Evolutionary conservation across 495 filamentous ascomycete genomes (phyloP).

Genomic region (Tuber melanosporum): DNA sequence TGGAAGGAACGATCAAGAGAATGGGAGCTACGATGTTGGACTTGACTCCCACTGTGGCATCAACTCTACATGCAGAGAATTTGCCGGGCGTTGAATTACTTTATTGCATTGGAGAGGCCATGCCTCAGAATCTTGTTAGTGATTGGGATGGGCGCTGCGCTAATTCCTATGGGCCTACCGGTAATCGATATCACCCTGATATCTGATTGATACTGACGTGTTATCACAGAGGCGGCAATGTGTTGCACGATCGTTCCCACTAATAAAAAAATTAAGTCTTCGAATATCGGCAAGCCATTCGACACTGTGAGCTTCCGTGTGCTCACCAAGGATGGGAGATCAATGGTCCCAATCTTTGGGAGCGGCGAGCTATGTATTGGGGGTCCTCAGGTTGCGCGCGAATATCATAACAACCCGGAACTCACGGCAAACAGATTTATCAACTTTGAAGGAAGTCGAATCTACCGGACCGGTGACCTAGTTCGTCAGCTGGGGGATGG

Average conservation of each 20-base stretch:
- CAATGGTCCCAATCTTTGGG: slow-evolving; percentile 34
- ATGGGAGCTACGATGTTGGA: slow-evolving; percentile 43
- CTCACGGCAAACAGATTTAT: slow-evolving; percentile 44
- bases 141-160: slow-evolving; percentile 55
- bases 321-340: slow-evolving; percentile 17
- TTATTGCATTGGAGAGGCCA: slow-evolving; percentile 50
- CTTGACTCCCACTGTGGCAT: slow-evolving; percentile 46
- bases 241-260: slow-evolving; percentile 40
- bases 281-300: slow-evolving; percentile 41
- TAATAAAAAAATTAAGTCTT: slow-evolving; percentile 22
- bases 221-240: slow-evolving; percentile 37
- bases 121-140: slow-evolving; percentile 50
- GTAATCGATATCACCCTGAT: slow-evolving; percentile 14
- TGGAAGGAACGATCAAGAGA: slow-evolving; percentile 38
- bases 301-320: slow-evolving; percentile 35
- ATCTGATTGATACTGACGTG: slow-evolving; percentile 11
- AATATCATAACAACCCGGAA: slow-evolving; percentile 45
- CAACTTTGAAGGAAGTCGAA: slow-evolving; percentile 29
- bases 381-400: slow-evolving; percentile 43
- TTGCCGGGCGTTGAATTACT: slow-evolving; percentile 43
- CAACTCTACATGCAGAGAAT: slow-evolving; percentile 32
- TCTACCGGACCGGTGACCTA: slow-evolving; percentile 54
- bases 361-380: slow-evolving; percentile 46
- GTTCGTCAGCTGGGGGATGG: slow-evolving; percentile 47
- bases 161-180: slow-evolving; percentile 55